Percentiles rank a stretch among this genome's conserved stretches.
Evolutionary conservation across 139 green algal species (phyloP).

Genomic region (Limnomonas spitsbergensis): DNA sequence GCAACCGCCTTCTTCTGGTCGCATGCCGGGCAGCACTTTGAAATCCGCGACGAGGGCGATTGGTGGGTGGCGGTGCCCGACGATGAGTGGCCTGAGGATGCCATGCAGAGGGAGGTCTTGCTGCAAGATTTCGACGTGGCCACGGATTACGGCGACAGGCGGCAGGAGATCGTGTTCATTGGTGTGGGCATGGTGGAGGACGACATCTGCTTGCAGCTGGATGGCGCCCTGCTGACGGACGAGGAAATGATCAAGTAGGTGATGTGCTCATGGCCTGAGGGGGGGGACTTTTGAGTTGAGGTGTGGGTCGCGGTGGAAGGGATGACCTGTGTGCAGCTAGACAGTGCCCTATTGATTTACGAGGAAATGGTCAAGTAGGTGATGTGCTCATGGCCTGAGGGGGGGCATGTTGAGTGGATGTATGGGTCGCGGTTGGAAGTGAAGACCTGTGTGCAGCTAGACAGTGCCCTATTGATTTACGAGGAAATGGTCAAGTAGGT

Average conservation of each 20-base stretch:
- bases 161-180: constrained; percentile 96
- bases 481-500: constrained; percentile 68
- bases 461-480: not conserved
- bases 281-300: too few species aligned
- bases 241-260: constrained; percentile 71
- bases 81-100: constrained; percentile 73
- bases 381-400: too few species aligned
- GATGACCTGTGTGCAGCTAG: not conserved
- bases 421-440: not conserved
- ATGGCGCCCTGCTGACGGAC: constrained; percentile 76
- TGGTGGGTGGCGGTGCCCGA: constrained; percentile 74
- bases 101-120: constrained; percentile 61
- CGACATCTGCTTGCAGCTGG: constrained; percentile 77
- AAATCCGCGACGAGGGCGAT: constrained; percentile 83
- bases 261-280: too few species aligned
- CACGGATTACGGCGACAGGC: constrained; percentile 64
- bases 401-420: too few species aligned
- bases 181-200: constrained; percentile 75
- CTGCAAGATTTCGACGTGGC: constrained; percentile 67
- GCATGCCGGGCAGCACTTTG: constrained; percentile 90
- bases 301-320: too few species aligned
- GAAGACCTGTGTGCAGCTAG: not conserved
- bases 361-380: constrained; percentile 68
- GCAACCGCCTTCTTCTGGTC: constrained; percentile 84
- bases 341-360: not conserved